Percentiles rank a stretch among this genome's conserved stretches.
Evolutionary conservation across 1,284 basidiomycete species (phyloP).

Genomic region (Porogramme epimiltina): DNA sequence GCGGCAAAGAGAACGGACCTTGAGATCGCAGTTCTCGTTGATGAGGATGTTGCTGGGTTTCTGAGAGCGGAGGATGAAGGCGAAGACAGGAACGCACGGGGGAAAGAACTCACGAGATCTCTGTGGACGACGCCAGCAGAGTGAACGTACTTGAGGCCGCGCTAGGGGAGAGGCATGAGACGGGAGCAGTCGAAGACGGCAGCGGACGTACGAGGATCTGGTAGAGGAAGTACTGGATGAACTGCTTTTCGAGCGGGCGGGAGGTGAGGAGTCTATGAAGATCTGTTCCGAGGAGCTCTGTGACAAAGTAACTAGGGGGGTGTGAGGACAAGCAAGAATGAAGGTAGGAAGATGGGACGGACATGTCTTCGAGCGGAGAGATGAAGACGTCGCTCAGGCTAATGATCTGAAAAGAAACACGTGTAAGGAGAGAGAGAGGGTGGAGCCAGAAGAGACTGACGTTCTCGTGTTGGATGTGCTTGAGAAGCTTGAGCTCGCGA

Average conservation of each 20-base stretch:
- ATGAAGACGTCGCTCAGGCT: conserved; percentile 99
- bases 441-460: conserved; percentile 43
- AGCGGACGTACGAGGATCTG: conserved; percentile 82
- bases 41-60: conserved; percentile 99
- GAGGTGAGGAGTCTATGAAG: conserved; percentile 96
- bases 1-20: conserved; percentile 43
- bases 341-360: conserved; percentile 31
- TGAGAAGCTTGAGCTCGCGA: conserved; percentile 96
- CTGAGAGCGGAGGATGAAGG: conserved; percentile 36
- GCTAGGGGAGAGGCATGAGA: conserved; percentile 44
- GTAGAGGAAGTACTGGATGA: conserved; percentile 99
- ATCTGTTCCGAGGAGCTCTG: conserved; percentile 98
- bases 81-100: background rate
- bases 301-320: conserved; percentile 88
- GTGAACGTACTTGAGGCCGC: conserved; percentile 99
- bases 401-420: conserved; percentile 74
- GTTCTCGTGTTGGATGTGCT: conserved; percentile 99
- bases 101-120: conserved; percentile 65
- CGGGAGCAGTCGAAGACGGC: background rate
- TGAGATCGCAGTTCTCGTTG: conserved; percentile 99
- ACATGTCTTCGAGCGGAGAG: conserved; percentile 97
- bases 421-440: background rate
- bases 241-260: conserved; percentile 97
- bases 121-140: conserved; percentile 99
- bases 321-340: conserved; percentile 9